Conservation (phyloP, 495 filamentous ascomycete species). For the Neurospora sp. region DNA sequence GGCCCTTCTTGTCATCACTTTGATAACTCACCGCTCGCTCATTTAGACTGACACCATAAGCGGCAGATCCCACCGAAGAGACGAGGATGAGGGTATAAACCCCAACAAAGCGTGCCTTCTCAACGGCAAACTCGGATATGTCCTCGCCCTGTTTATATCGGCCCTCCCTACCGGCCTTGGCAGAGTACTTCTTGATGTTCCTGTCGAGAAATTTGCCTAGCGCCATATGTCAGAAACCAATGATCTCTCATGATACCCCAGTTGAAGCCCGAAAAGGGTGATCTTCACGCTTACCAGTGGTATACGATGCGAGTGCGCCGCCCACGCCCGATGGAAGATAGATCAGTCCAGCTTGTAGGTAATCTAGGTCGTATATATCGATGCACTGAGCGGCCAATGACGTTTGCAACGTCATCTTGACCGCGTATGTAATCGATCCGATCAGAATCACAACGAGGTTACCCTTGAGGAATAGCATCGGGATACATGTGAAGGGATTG, state of each 20-base stretch:
- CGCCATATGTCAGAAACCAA: not conserved
- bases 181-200: not conserved
- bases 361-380: not conserved
- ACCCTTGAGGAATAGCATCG: not conserved
- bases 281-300: not conserved
- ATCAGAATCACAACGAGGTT: not conserved
- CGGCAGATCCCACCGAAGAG: not conserved
- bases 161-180: not conserved
- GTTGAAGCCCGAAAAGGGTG: not conserved
- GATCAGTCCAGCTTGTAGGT: not conserved
- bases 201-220: not conserved
- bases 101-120: not conserved
- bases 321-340: not conserved
- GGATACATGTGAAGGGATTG: not conserved
- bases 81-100: not conserved
- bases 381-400: not conserved
- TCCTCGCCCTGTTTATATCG: not conserved
- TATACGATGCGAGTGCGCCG: not conserved
- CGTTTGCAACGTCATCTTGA: constrained; percentile 6
- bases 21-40: not conserved
- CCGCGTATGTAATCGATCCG: constrained; percentile 7
- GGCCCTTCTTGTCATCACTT: fast-evolving
- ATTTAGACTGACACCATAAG: constrained; percentile 5
- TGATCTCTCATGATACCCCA: not conserved
- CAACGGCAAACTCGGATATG: not conserved